Evolutionary conservation across 139 green algal genomes (phyloP).

Genomic region (Coelastrella sp.): DNA sequence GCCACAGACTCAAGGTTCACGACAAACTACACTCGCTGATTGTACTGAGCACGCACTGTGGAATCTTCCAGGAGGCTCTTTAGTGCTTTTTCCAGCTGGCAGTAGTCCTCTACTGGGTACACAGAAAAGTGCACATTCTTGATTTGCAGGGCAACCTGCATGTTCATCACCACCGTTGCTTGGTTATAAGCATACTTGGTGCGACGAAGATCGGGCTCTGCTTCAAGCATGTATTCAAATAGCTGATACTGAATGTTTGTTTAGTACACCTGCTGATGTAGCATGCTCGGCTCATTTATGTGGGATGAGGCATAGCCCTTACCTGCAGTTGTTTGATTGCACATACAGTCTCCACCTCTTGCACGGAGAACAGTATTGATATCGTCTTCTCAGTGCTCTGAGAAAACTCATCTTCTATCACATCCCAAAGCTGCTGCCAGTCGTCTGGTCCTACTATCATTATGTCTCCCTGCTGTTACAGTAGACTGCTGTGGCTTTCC

Average conservation of each 20-base stretch:
- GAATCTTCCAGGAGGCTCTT: conserved; percentile 10
- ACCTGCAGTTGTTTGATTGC: conserved; percentile 79
- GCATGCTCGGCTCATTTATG: too few relatives aligned
- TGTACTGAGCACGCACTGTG: too few relatives aligned
- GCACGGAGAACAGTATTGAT: conserved; percentile 71
- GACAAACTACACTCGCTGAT: too few relatives aligned
- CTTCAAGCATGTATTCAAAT: too few relatives aligned
- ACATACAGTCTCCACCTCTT: conserved; percentile 78
- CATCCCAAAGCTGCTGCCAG: conserved; percentile 59
- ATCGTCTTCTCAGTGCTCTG: conserved; percentile 74
- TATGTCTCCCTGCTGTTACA: background rate
- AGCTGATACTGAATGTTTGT: too few relatives aligned
- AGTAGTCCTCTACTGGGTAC: conserved; percentile 68
- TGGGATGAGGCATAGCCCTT: too few relatives aligned
- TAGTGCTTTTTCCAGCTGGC: conserved; percentile 58
- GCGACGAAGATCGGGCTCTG: too few relatives aligned
- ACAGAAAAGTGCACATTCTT: conserved; percentile 54
- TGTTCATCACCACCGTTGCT: too few relatives aligned
- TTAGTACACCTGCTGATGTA: too few relatives aligned
- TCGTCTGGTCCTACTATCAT: conserved; percentile 20
- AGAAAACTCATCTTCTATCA: conserved; percentile 68
- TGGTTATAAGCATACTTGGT: too few relatives aligned
- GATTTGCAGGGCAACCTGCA: background rate
- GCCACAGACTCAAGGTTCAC: too few relatives aligned
- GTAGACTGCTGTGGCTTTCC: too few relatives aligned